Percentiles rank a stretch among this genome's conserved stretches.
Evolutionary conservation across 2,329 filamentous ascomycete species (phyloP).

Genomic region (Trichoderma asperellum): DNA sequence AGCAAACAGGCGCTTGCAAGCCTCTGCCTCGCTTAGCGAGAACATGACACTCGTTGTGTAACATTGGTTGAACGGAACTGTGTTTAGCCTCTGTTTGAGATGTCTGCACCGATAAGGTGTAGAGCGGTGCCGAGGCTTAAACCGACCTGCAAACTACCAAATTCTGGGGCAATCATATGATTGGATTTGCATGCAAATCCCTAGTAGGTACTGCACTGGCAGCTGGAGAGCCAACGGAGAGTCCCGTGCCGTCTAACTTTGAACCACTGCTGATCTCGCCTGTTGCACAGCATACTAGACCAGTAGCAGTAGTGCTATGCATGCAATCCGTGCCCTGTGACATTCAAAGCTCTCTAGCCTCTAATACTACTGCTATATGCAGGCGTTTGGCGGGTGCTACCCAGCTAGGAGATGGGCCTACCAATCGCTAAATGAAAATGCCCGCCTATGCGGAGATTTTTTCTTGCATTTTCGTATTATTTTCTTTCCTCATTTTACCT

Average conservation of each 20-base stretch:
- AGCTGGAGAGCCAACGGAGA: neutral
- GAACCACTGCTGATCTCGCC: neutral
- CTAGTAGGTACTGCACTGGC: no score
- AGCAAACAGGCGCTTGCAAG: neutral
- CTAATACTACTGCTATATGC: no score
- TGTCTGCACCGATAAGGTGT: neutral
- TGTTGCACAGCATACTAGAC: neutral
- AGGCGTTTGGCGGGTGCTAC: neutral
- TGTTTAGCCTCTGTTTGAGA: neutral
- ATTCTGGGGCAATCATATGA: neutral
- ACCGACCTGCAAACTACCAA: neutral
- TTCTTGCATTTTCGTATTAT: neutral
- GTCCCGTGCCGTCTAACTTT: neutral
- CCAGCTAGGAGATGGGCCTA: neutral
- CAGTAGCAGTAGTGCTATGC: neutral
- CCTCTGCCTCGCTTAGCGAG: slow-evolving; percentile 13
- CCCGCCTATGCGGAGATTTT: neutral
- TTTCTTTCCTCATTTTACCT: neutral
- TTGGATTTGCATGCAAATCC: neutral
- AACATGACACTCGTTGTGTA: slow-evolving; percentile 4
- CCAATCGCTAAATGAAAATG: slow-evolving; percentile 1
- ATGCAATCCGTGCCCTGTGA: neutral
- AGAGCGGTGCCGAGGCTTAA: no score
- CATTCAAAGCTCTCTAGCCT: neutral
- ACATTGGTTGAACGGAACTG: neutral